Conservation (phyloP, 148 eudicot species). For the Euryodendron excelsum region DNA sequence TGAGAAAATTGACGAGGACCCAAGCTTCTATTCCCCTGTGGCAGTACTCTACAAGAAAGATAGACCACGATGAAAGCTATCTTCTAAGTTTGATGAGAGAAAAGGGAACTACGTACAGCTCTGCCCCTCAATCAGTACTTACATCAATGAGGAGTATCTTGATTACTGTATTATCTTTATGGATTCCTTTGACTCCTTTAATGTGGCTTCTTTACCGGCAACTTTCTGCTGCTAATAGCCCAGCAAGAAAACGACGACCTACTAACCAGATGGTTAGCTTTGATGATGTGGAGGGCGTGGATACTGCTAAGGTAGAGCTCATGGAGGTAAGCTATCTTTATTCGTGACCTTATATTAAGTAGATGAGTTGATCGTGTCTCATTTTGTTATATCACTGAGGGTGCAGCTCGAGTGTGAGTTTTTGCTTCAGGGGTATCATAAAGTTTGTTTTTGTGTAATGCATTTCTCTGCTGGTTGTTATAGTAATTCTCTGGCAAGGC, state of each 20-base stretch:
- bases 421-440: not conserved
- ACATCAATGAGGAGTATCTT: slow-evolving; percentile 63
- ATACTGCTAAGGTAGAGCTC: slow-evolving; percentile 94
- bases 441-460: not conserved
- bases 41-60: slow-evolving; percentile 82
- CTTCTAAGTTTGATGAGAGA: slow-evolving; percentile 84
- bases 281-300: slow-evolving; percentile 96
- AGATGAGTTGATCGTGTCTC: not conserved
- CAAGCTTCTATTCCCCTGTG: slow-evolving; percentile 46
- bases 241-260: slow-evolving; percentile 68
- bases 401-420: not conserved
- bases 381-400: not conserved
- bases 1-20: slow-evolving; percentile 30
- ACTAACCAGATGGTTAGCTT: slow-evolving; percentile 67
- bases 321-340: slow-evolving; percentile 66
- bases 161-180: slow-evolving; percentile 69
- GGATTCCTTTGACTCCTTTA: slow-evolving; percentile 87
- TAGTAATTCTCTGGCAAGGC: not conserved
- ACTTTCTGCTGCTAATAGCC: slow-evolving; percentile 73
- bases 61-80: slow-evolving; percentile 78
- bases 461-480: not conserved
- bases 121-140: slow-evolving; percentile 80
- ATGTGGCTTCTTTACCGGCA: slow-evolving; percentile 97
- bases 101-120: slow-evolving; percentile 66
- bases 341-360: not conserved